Conservation (phyloP, 371 early-diverging fungal genomes). For the Dinochytrium kinnereticum region DNA sequence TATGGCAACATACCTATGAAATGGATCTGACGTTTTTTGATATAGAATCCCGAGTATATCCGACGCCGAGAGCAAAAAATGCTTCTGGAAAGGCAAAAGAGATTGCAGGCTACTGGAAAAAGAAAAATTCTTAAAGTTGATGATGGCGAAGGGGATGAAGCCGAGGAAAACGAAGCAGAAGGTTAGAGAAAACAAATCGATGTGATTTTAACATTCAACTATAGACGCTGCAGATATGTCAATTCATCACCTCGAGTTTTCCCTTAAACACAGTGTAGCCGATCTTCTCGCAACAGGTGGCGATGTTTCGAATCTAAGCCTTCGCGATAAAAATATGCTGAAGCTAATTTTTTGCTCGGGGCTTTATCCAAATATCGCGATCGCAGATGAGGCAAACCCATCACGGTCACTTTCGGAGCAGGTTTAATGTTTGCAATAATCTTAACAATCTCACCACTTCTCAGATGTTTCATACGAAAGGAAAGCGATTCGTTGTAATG, state of each 20-base stretch:
- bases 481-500: slow-evolving; percentile 57
- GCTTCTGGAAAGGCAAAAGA: slow-evolving; percentile 64
- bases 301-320: slow-evolving; percentile 48
- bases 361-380: slow-evolving; percentile 70
- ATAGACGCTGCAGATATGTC: slow-evolving; percentile 36
- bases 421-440: slow-evolving; percentile 46
- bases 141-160: slow-evolving; percentile 31
- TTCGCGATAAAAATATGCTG: slow-evolving; percentile 55
- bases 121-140: slow-evolving; percentile 46
- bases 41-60: slow-evolving; percentile 41
- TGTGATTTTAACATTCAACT: not conserved
- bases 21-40: not conserved
- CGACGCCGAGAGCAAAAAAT: slow-evolving; percentile 55
- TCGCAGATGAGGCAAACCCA: slow-evolving; percentile 68
- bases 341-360: slow-evolving; percentile 68
- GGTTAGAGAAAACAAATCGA: slow-evolving; percentile 24
- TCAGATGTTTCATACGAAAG: slow-evolving; percentile 33
- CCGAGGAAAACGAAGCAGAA: not conserved
- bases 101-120: slow-evolving; percentile 35
- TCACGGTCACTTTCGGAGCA: slow-evolving; percentile 62
- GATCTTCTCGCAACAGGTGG: slow-evolving; percentile 41
- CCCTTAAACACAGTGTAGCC: slow-evolving; percentile 58
- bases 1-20: not conserved
- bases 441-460: not conserved
- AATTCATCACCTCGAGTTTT: slow-evolving; percentile 70